Evolutionary conservation across 306 rosid species (phyloP).

Genomic region (Castanopsis chinensis): DNA sequence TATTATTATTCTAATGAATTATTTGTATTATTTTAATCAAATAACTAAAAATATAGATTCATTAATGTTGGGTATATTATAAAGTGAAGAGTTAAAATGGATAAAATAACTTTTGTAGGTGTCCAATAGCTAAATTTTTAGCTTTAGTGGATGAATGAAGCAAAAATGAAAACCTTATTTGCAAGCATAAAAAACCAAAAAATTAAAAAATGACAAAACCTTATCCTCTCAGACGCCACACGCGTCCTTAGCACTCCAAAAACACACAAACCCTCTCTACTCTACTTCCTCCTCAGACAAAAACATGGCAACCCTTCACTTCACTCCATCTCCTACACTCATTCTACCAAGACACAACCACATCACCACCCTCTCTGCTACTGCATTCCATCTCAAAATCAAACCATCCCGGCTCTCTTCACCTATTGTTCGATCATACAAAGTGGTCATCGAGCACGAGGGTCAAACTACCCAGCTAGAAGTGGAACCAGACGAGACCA

Average conservation of each 20-base stretch:
- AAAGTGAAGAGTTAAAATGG: too few species aligned
- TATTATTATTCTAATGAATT: too few species aligned
- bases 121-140: too few species aligned
- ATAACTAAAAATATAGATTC: too few species aligned
- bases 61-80: too few species aligned
- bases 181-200: background rate
- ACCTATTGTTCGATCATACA: slow-evolving; percentile 48
- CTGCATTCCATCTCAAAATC: slow-evolving; percentile 28
- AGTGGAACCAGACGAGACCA: slow-evolving; percentile 56
- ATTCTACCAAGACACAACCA: slow-evolving; percentile 33
- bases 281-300: slow-evolving; percentile 11
- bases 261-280: slow-evolving; percentile 12
- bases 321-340: slow-evolving; percentile 41
- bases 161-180: too few species aligned
- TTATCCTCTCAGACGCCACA: slow-evolving; percentile 42
- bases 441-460: slow-evolving; percentile 79
- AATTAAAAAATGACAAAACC: background rate
- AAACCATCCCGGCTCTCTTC: slow-evolving; percentile 19
- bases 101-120: too few species aligned
- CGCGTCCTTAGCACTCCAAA: slow-evolving; percentile 6
- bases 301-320: slow-evolving; percentile 62
- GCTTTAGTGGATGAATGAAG: too few species aligned
- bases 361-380: slow-evolving; percentile 30
- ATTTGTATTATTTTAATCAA: too few species aligned
- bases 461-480: slow-evolving; percentile 56